A percentile compares a stretch with the other conserved stretches of the same genome.
These are phyloP conservation scores for Erysimum cheiri DNA, from an alignment of 441 rosid species.

Conservation along the genomic window DNA sequence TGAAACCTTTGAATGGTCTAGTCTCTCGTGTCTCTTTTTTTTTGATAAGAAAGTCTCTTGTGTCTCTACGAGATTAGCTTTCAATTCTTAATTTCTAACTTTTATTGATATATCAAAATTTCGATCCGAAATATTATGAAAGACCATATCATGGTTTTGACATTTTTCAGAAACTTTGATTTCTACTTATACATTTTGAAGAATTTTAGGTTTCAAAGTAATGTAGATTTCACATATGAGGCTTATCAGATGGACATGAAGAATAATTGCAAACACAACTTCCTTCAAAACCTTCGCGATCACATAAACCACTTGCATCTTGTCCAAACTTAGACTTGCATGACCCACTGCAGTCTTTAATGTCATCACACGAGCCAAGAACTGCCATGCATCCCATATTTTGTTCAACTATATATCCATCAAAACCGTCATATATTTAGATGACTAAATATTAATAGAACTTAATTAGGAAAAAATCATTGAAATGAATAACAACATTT, in stretches of 20 bases:
- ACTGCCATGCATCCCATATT: slow-evolving; percentile 28
- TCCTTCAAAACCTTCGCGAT: background rate
- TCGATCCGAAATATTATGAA: background rate
- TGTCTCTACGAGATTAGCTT: background rate
- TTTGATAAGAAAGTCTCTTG: too few species aligned
- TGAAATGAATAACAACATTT: background rate
- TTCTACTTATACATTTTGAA: background rate
- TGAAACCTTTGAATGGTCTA: background rate
- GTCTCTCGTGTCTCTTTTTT: too few species aligned
- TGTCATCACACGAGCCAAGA: slow-evolving; percentile 6
- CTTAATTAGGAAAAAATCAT: background rate
- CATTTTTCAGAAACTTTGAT: background rate
- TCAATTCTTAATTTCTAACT: background rate
- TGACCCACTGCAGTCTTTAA: background rate
- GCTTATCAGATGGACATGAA: background rate
- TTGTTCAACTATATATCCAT: slow-evolving; percentile 5
- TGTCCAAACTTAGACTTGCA: slow-evolving; percentile 1
- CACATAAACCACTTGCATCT: background rate
- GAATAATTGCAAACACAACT: background rate
- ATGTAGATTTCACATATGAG: background rate
- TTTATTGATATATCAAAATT: too few species aligned
- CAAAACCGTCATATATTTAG: background rate
- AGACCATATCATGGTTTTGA: background rate
- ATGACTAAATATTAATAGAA: background rate
- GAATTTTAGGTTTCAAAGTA: background rate